Evolutionary conservation across 208 protist species (phyloP), one percentile per base, ranked within the genome.

Genomic region (Leishmania tarentolae): DNA sequence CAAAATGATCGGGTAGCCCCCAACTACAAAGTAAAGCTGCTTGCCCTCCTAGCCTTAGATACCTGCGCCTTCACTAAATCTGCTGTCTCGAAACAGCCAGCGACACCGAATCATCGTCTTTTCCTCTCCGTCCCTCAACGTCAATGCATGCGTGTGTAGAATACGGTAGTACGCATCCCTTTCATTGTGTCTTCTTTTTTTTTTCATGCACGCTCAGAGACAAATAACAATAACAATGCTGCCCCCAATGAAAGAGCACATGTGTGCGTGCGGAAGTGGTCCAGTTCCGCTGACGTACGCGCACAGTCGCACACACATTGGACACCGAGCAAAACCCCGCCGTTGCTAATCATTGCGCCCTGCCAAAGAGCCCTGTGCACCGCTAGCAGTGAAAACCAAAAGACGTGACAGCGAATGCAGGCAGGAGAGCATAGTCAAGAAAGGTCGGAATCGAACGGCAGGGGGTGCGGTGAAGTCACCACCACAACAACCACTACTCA

Each of bases 111-210:
- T 46, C 66, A n/a, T 31, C 66, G 7, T 68, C 6, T 71, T 28
- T n/a, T 28, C 13, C 40, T 5, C 66, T 46, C 13, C 3, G 15
- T 21, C 61, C 28, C 15, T 68, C 61, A 40, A 24, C 8, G 28
- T 0, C 70, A 19, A 46, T 46, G 50, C 28, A 35, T 76, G 72
- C 52, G 2, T 63, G 50, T 42, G 72, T 46, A 15, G 40, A 42
- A 46, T n/a, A 4, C 52, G 50, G 72, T 46, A 76, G 72, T 35
- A 76, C 72, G 63, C 7, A 61, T 42, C 35, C 21, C 24, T 31
- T 44, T 63, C 72, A 2, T 44, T 76, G 53, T 42, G 44, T 76
- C 46, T 17, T n/a, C 35, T 46, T 63, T 76, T 75, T 42, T 63
- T 76, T 63, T 17, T n/a, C 35, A 31, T 63, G 35, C 50, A 53